Evolutionary conservation across 805 yeast species (phyloP), one percentile per base, ranked within the genome.

Genomic region (Lipomyces chichibuensis): DNA sequence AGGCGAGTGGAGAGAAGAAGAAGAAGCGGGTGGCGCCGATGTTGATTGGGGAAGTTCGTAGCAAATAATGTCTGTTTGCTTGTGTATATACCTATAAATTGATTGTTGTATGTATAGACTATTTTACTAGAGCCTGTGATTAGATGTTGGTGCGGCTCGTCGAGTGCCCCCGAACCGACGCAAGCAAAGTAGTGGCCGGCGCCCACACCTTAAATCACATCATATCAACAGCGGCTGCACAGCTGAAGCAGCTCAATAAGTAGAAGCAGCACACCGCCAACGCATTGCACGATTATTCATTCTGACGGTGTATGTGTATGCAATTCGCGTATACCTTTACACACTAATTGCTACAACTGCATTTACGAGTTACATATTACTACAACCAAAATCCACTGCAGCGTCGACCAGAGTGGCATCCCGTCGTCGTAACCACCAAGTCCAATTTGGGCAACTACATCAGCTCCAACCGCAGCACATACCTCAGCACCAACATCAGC

Each of bases 11-110:
- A 20, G 54, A 52, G 37, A 66, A 66, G 54, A 67, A 67, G 60
- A 61, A 59, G 56, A 57, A 65, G 29, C 49, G 70, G 20, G 58
- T 67, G 4, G 70, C 70, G 29, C 70, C 70, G 14, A 67, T 56
- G 63, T 54, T 67, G 27, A 56, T 67, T 32, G 68, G 70, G 33
- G 67, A 65, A 4, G 60, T 66, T 2, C 49, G 49, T 43, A 9
- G 23, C 49, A 43, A 43, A n/a, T 43, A 43, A 11, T 43, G 49
- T 43, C 3, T 17, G 49, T n/a, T 43, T 43, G 49, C 49, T 5
- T 5, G 14, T 37, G 49, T 43, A 43, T 23, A 43, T 43, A 43
- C 20, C 23, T 43, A 17, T 43, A 43, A 43, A 43, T 7, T 43
- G 49, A 17, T 43, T 14, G 49, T 17, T 43, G 23, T 37, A 37